Evolutionary conservation across 1,139 yeast genomes (phyloP).

Genomic region (Geotrichum restrictum): DNA sequence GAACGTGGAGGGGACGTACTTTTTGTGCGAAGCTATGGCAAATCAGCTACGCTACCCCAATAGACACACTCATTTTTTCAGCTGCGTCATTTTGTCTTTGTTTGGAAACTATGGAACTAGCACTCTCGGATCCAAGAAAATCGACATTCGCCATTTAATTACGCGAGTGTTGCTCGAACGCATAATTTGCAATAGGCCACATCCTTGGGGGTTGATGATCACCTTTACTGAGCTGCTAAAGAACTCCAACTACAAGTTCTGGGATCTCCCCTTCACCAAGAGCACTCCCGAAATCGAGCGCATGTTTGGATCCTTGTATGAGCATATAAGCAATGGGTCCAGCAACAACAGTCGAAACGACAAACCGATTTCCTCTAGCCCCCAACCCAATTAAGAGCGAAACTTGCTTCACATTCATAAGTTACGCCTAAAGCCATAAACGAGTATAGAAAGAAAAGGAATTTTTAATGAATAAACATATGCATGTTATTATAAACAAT

Average conservation of each 20-base stretch:
- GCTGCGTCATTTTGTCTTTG: slow-evolving; percentile 64
- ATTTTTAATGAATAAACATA: not conserved
- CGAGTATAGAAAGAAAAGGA: not conserved
- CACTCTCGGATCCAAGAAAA: slow-evolving; percentile 50
- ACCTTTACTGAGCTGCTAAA: slow-evolving; percentile 77
- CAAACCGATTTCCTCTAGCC: not conserved
- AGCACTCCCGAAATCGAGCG: slow-evolving; percentile 56
- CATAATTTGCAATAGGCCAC: slow-evolving; percentile 84
- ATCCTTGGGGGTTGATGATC: slow-evolving; percentile 95
- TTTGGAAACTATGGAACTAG: slow-evolving; percentile 54
- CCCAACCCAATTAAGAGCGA: not conserved
- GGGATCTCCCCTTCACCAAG: slow-evolving; percentile 72
- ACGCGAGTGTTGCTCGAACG: slow-evolving; percentile 86
- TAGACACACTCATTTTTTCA: slow-evolving; percentile 86
- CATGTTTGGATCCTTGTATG: slow-evolving; percentile 41
- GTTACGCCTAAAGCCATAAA: not conserved
- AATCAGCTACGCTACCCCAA: slow-evolving; percentile 92
- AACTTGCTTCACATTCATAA: not conserved
- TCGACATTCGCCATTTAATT: slow-evolving; percentile 73
- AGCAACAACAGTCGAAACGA: not conserved
- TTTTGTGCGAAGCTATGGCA: slow-evolving; percentile 72
- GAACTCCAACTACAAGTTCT: slow-evolving; percentile 63
- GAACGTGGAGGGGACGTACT: slow-evolving; percentile 68
- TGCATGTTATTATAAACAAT: not conserved
- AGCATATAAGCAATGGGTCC: slow-evolving; percentile 34